phyloP scores from a whole-genome alignment of 768 basidiomycete genomes.

The Mycena kentingensis region DNA sequence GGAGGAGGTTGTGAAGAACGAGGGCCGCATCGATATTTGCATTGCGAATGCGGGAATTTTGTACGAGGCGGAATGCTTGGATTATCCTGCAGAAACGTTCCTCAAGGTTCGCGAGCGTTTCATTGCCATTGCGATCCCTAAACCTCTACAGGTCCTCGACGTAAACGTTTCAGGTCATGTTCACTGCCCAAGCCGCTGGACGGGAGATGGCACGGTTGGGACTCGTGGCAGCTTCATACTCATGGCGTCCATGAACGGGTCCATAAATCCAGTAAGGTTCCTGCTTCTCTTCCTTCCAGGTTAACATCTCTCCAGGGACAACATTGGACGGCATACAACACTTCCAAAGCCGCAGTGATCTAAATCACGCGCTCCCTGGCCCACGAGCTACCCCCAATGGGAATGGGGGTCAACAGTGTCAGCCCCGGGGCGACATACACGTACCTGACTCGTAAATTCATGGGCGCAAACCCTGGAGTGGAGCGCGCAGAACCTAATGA shows the following conservation, averaged over 20 bases:
- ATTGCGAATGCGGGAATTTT: conserved; percentile 79
- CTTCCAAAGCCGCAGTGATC: conserved; percentile 72
- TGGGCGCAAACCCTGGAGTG: conserved; percentile 58
- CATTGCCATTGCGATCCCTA: background rate
- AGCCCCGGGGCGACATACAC: conserved; percentile 77
- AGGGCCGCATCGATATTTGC: conserved; percentile 73
- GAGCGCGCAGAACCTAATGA: conserved; percentile 60
- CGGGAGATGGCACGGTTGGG: conserved; percentile 55
- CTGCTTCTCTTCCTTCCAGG: background rate
- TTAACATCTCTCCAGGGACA: conserved; percentile 47
- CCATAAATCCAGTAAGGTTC: conserved; percentile 60
- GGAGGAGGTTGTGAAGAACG: conserved; percentile 62
- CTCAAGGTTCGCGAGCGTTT: conserved; percentile 48
- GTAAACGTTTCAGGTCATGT: conserved; percentile 57
- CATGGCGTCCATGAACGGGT: conserved; percentile 63
- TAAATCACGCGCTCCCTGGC: conserved; percentile 80
- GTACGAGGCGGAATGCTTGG: conserved; percentile 62
- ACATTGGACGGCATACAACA: conserved; percentile 73
- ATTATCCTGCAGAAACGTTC: conserved; percentile 67
- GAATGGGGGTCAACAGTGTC: conserved; percentile 70
- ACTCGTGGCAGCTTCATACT: conserved; percentile 54
- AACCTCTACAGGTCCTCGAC: conserved; percentile 36
- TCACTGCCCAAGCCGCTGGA: conserved; percentile 62
- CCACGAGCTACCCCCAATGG: conserved; percentile 66
- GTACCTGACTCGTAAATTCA: conserved; percentile 60